Conservation (phyloP, 345 rosid species). For the Physaria fendleri region DNA sequence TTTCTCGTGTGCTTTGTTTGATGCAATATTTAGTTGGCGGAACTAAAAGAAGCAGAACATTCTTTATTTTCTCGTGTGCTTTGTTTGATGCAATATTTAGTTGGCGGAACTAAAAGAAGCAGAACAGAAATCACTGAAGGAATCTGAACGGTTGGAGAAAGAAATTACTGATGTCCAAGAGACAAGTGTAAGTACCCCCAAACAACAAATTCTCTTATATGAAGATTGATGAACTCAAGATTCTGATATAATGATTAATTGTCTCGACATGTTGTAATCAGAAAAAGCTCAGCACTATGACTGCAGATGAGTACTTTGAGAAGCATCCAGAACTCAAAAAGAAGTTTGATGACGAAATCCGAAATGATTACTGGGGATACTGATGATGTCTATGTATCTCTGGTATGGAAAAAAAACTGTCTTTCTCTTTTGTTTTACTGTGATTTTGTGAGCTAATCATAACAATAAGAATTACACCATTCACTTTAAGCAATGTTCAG, state of each 20-base stretch:
- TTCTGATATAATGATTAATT: too few species aligned
- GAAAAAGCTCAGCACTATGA: constrained; percentile 32
- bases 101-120: constrained; percentile 89
- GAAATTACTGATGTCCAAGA: constrained; percentile 83
- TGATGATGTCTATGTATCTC: neutral
- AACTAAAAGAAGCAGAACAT: constrained; percentile 87
- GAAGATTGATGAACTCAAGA: too few species aligned
- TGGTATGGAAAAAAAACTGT: too few species aligned
- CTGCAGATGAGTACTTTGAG: constrained; percentile 89
- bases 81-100: too few species aligned
- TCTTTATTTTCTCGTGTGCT: too few species aligned
- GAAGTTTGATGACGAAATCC: constrained; percentile 95
- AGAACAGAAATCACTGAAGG: constrained; percentile 68
- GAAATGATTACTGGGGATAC: constrained; percentile 47
- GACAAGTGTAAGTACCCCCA: constrained; percentile 74
- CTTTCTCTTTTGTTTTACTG: neutral
- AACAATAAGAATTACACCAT: too few species aligned
- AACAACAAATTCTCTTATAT: too few species aligned
- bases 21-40: too few species aligned
- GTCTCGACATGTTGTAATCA: too few species aligned
- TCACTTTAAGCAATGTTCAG: too few species aligned
- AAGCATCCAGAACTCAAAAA: constrained; percentile 93
- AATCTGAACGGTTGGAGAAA: constrained; percentile 76
- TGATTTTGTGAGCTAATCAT: neutral
- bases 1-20: too few species aligned